Conservation (phyloP, 2,329 filamentous ascomycete genomes). For the Rhytidhysteron rufulum region DNA sequence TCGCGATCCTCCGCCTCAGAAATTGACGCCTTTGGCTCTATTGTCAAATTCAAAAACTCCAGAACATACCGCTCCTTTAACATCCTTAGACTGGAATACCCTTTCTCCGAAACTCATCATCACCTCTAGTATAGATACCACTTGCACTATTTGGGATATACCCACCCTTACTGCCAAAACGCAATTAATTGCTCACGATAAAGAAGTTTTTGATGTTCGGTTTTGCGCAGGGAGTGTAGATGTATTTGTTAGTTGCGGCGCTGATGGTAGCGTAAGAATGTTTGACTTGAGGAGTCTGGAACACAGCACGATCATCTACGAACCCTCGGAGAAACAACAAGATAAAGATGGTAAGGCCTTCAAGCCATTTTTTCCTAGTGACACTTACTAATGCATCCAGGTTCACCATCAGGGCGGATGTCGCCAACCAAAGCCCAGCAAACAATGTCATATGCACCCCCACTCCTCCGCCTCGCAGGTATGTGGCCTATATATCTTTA, state of each 20-base stretch:
- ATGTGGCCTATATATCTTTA: conserved; percentile 1
- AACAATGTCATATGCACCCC: conserved; percentile 62
- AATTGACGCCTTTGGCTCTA: conserved; percentile 86
- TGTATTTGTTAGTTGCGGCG: conserved; percentile 95
- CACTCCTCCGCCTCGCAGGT: conserved; percentile 69
- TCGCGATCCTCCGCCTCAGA: conserved; percentile 61
- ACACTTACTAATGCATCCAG: conserved; percentile 17
- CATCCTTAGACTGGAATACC: conserved; percentile 96
- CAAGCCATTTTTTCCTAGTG: conserved; percentile 4
- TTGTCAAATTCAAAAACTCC: conserved; percentile 98
- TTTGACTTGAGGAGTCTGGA: conserved; percentile 95
- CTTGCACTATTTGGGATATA: conserved; percentile 99
- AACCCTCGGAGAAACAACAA: conserved; percentile 79
- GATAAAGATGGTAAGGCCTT: conserved; percentile 41
- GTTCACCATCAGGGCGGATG: conserved; percentile 51
- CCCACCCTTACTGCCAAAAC: conserved; percentile 97
- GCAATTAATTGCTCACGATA: conserved; percentile 96
- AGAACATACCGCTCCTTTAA: conserved; percentile 94
- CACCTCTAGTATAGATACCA: conserved; percentile 97
- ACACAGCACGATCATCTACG: conserved; percentile 98
- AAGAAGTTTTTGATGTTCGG: conserved; percentile 96
- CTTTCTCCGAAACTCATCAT: conserved; percentile 96
- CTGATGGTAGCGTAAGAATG: conserved; percentile 97
- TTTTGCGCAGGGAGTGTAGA: conserved; percentile 99
- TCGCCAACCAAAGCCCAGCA: conserved; percentile 74